Percentiles rank a stretch among this genome's conserved stretches.
Conservation (phyloP, 257 asterid genomes). For the Fraxinus americana region DNA sequence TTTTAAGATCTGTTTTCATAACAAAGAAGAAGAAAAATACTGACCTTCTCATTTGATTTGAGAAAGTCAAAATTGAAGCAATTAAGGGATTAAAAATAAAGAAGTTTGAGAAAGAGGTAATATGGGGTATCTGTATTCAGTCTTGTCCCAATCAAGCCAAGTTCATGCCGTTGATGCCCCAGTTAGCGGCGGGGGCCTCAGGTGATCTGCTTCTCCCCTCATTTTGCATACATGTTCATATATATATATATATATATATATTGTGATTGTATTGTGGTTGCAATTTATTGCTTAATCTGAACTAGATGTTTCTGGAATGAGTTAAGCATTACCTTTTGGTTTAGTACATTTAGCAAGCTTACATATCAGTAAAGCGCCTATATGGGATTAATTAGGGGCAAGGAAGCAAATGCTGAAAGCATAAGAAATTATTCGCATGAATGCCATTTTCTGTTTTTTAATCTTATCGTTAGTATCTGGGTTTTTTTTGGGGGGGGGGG, state of each 20-base stretch:
- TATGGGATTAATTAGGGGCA: background rate
- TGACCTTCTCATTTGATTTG: conserved; percentile 24
- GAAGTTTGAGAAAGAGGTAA: conserved; percentile 22
- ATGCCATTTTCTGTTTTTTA: background rate
- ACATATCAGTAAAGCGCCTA: background rate
- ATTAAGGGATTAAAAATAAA: conserved; percentile 15
- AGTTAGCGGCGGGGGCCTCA: conserved; percentile 94
- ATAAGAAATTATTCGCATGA: background rate
- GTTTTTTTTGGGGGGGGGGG: no score
- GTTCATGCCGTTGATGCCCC: conserved; percentile 72
- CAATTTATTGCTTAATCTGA: background rate
- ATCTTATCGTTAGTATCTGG: no score
- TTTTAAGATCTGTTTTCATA: conserved; percentile 14
- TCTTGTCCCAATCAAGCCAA: conserved; percentile 71
- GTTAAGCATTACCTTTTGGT: background rate
- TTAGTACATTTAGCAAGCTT: background rate
- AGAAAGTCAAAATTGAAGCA: conserved; percentile 24
- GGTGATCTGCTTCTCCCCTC: conserved; percentile 46
- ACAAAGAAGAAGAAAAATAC: conserved; percentile 21
- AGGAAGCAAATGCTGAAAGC: background rate
- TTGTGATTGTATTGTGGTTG: background rate
- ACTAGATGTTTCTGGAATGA: background rate
- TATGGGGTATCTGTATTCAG: conserved; percentile 93
- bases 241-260: no score
- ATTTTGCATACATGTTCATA: background rate